These are phyloP conservation scores for Tieghemostelium lacteum DNA, from an alignment of 78 protist genomes.

Conservation along the genomic window DNA sequence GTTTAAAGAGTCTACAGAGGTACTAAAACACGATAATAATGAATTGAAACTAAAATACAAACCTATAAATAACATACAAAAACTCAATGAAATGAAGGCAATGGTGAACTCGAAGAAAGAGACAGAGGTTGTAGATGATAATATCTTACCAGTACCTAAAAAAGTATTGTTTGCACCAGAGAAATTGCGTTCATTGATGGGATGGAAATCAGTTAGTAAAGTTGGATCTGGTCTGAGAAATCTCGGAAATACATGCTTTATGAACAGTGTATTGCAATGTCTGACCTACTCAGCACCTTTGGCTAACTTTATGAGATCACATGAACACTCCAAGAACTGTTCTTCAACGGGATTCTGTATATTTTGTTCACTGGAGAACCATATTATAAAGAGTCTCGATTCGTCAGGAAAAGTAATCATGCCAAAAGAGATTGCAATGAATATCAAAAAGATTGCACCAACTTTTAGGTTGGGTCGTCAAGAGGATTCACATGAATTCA, in stretches of 20 bases:
- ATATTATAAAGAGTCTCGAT: neutral
- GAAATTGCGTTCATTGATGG: neutral
- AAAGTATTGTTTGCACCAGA: slow-evolving; percentile 32
- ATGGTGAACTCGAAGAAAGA: neutral
- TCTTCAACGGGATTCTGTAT: slow-evolving; percentile 62
- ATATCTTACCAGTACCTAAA: slow-evolving; percentile 46
- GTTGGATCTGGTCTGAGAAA: slow-evolving; percentile 76
- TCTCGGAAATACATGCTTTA: slow-evolving; percentile 96
- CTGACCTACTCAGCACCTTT: slow-evolving; percentile 90
- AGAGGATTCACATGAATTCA: slow-evolving; percentile 91
- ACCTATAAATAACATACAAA: slow-evolving; percentile 37
- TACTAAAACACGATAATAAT: slow-evolving; percentile 25
- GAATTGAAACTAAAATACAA: slow-evolving; percentile 38
- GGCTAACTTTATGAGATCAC: slow-evolving; percentile 77
- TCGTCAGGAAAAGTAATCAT: slow-evolving; percentile 7
- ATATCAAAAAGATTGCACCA: slow-evolving; percentile 57
- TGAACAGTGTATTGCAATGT: slow-evolving; percentile 95
- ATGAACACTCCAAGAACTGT: slow-evolving; percentile 37
- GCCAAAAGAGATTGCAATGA: slow-evolving; percentile 64
- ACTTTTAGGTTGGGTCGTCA: slow-evolving; percentile 82
- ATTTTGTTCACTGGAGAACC: slow-evolving; percentile 71
- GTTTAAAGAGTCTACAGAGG: slow-evolving; percentile 43
- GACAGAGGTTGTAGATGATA: slow-evolving; percentile 23
- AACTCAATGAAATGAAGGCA: neutral
- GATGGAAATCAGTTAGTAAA: slow-evolving; percentile 22